A percentile compares a stretch with the other conserved stretches of the same genome.
phyloP scores from a whole-genome alignment of 352 stramenopile genomes.

The Pythium phragmiticola region DNA sequence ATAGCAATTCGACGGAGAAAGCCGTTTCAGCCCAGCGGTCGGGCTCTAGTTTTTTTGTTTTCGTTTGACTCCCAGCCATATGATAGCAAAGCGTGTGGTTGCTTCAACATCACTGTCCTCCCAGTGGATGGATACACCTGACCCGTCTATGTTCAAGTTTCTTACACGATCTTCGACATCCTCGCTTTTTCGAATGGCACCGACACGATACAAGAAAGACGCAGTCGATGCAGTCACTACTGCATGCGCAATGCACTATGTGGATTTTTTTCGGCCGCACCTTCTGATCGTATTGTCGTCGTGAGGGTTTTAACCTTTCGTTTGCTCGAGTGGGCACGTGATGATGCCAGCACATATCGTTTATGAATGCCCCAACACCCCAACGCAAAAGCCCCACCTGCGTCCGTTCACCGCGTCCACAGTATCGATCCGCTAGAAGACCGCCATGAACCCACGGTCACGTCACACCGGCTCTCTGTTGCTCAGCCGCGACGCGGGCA shows the following conservation, averaged over 20 bases:
- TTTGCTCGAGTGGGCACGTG: background rate
- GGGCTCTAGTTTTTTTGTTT: slow-evolving; percentile 1
- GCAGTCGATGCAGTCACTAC: background rate
- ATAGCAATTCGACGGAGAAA: background rate
- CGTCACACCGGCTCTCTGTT: slow-evolving; percentile 3
- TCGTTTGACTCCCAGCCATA: background rate
- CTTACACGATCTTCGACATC: background rate
- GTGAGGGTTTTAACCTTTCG: background rate
- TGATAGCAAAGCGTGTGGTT: background rate
- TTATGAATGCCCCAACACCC: background rate
- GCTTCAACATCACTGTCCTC: background rate
- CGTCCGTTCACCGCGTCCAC: background rate
- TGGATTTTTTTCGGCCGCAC: background rate
- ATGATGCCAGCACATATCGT: slow-evolving; percentile 11
- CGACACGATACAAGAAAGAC: slow-evolving; percentile 6
- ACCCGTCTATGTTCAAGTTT: slow-evolving; percentile 1
- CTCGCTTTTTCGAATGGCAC: slow-evolving; percentile 3
- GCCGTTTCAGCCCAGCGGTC: background rate
- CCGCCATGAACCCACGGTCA: background rate
- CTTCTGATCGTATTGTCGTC: slow-evolving; percentile 1
- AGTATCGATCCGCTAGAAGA: background rate
- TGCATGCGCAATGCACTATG: background rate
- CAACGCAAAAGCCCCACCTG: slow-evolving; percentile 1
- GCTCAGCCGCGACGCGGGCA: slow-evolving; percentile 17
- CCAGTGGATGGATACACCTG: slow-evolving; percentile 6